phyloP scores from a whole-genome alignment of 345 rosid genomes.

The Eucalyptus sideroxylon region DNA sequence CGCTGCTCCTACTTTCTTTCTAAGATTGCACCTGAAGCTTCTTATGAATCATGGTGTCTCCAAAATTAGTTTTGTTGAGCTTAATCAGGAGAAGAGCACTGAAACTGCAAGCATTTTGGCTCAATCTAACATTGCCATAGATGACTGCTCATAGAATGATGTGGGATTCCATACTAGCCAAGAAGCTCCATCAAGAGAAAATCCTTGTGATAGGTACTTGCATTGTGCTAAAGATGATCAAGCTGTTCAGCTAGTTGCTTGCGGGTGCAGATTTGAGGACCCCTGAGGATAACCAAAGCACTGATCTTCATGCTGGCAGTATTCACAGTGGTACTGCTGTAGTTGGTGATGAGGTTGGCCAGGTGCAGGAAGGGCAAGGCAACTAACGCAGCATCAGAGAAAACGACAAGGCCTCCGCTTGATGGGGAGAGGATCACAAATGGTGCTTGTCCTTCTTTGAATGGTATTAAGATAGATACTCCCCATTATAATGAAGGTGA shows the following conservation, averaged over 20 bases:
- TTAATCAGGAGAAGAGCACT: constrained; percentile 13
- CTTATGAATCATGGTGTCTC: constrained; percentile 35
- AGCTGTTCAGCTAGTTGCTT: background rate
- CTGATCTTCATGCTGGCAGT: background rate
- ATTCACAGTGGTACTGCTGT: constrained; percentile 16
- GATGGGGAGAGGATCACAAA: constrained; percentile 11
- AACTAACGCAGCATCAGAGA: background rate
- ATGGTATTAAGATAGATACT: constrained; percentile 45
- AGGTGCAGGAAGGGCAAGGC: background rate
- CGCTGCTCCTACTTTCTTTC: constrained; percentile 46
- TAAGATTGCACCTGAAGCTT: constrained; percentile 55
- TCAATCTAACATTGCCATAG: background rate
- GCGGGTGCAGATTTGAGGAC: background rate
- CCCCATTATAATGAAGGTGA: constrained; percentile 31
- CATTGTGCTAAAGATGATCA: background rate
- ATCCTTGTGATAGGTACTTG: background rate
- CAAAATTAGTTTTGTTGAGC: constrained; percentile 15
- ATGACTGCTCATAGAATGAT: background rate
- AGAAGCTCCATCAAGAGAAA: background rate
- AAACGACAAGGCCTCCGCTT: constrained; percentile 3
- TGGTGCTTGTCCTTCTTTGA: constrained; percentile 14
- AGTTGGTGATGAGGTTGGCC: background rate
- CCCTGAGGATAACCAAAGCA: background rate
- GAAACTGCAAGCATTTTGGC: constrained; percentile 4
- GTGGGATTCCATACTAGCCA: background rate